phyloP scores from a whole-genome alignment of 2,329 filamentous ascomycete species.

The Knoxdaviesia capensis region DNA sequence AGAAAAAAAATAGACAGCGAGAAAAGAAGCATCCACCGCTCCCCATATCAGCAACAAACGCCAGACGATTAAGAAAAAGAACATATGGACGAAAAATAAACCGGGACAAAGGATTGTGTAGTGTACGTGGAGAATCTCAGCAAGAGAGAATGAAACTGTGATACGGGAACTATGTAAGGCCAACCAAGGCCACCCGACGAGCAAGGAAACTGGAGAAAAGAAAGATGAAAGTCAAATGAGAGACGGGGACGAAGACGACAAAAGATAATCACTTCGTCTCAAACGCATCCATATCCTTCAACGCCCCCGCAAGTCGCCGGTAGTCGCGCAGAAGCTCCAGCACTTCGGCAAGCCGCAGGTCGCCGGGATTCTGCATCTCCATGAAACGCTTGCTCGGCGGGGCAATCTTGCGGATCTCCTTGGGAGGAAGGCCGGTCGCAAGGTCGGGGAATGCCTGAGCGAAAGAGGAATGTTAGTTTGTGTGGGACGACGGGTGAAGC shows the following conservation, averaged over 20 bases:
- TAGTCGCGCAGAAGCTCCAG: conserved; percentile 55
- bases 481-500: neutral
- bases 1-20: neutral
- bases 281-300: conserved; percentile 44
- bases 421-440: conserved; percentile 31
- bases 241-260: neutral
- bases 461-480: neutral
- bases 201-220: neutral
- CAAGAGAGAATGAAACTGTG: too few species aligned
- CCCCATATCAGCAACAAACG: too few species aligned
- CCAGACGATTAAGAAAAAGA: too few species aligned
- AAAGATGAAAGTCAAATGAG: neutral
- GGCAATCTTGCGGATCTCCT: conserved; percentile 31
- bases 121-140: too few species aligned
- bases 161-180: too few species aligned
- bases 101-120: too few species aligned
- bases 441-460: conserved; percentile 39
- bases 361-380: conserved; percentile 47
- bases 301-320: conserved; percentile 42
- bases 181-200: too few species aligned
- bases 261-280: conserved; percentile 10
- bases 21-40: neutral
- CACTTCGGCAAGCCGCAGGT: conserved; percentile 55
- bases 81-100: too few species aligned
- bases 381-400: conserved; percentile 56